Evolutionary conservation across 2,329 filamentous ascomycete genomes (phyloP).

Genomic region (Aureobasidium sp.): DNA sequence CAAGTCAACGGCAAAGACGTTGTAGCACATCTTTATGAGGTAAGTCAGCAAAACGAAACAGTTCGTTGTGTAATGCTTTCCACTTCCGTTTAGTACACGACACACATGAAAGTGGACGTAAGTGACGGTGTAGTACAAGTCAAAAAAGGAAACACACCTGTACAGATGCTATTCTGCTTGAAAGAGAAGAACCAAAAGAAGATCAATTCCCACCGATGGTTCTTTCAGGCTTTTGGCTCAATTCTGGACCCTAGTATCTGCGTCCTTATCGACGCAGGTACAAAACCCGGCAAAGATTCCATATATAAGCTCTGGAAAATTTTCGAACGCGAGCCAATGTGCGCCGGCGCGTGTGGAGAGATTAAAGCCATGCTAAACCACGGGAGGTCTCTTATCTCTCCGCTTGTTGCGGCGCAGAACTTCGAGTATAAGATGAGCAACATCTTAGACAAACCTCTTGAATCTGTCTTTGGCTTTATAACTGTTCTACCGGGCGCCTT

Average conservation of each 20-base stretch:
- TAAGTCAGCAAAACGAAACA: too few relatives aligned
- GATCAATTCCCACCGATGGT: conserved; percentile 99
- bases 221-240: conserved; percentile 96
- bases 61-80: too few relatives aligned
- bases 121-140: conserved; percentile 91
- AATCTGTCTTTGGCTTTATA: conserved; percentile 98
- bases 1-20: conserved; percentile 98
- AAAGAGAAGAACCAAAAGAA: conserved; percentile 99
- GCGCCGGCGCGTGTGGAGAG: conserved; percentile 96
- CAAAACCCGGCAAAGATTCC: conserved; percentile 91
- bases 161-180: conserved; percentile 97
- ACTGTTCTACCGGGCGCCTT: conserved; percentile 97
- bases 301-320: conserved; percentile 99
- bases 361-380: conserved; percentile 98
- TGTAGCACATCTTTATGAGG: conserved; percentile 97
- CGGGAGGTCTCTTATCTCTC: conserved; percentile 91
- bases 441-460: conserved; percentile 96
- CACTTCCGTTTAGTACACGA: too few relatives aligned
- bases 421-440: conserved; percentile 99
- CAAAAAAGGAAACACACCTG: conserved; percentile 85
- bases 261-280: conserved; percentile 95
- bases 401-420: conserved; percentile 95
- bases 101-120: conserved; percentile 86
- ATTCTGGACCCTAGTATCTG: conserved; percentile 97
- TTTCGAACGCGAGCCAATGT: conserved; percentile 98